A percentile compares a stretch with the other conserved stretches of the same genome.
These are phyloP conservation scores for Mrakia frigida DNA, from an alignment of 768 basidiomycete species.

Conservation along the genomic window DNA sequence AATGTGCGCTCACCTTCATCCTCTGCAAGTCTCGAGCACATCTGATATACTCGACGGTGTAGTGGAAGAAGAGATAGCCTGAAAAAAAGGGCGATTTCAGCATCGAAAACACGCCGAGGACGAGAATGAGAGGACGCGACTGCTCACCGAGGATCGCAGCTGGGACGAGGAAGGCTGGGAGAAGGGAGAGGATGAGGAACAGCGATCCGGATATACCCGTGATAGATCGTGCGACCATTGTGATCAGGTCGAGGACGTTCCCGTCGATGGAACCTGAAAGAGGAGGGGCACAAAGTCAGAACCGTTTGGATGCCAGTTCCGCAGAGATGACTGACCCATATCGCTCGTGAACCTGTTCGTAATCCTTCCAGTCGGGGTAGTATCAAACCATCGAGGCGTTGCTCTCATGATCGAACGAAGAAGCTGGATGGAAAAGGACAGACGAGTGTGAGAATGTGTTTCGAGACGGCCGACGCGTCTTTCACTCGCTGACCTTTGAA, in stretches of 20 bases:
- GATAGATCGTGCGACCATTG: constrained; percentile 68
- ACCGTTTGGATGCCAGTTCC: too few species aligned
- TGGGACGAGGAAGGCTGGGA: constrained; percentile 80
- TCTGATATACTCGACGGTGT: constrained; percentile 49
- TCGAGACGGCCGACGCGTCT: background rate
- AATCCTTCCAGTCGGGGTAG: constrained; percentile 64
- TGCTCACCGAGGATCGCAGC: constrained; percentile 58
- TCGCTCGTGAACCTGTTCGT: background rate
- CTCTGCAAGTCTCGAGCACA: constrained; percentile 58
- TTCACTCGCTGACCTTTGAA: constrained; percentile 42
- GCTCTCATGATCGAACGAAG: constrained; percentile 67
- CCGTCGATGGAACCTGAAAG: constrained; percentile 67
- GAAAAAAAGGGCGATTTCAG: too few species aligned
- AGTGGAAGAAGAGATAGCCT: constrained; percentile 46
- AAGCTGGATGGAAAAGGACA: constrained; percentile 40
- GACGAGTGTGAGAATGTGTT: background rate
- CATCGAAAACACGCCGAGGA: too few species aligned
- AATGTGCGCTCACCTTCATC: too few species aligned
- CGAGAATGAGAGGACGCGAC: constrained; percentile 58
- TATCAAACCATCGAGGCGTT: constrained; percentile 66
- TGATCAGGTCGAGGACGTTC: constrained; percentile 50
- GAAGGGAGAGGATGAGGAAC: constrained; percentile 55
- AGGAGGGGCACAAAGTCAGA: too few species aligned
- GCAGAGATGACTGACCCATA: background rate
- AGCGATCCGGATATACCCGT: constrained; percentile 72